Percentiles rank a stretch among this genome's conserved stretches.
These are phyloP conservation scores for Mycena belliarum DNA, from an alignment of 768 basidiomycete genomes.

Conservation along the genomic window DNA sequence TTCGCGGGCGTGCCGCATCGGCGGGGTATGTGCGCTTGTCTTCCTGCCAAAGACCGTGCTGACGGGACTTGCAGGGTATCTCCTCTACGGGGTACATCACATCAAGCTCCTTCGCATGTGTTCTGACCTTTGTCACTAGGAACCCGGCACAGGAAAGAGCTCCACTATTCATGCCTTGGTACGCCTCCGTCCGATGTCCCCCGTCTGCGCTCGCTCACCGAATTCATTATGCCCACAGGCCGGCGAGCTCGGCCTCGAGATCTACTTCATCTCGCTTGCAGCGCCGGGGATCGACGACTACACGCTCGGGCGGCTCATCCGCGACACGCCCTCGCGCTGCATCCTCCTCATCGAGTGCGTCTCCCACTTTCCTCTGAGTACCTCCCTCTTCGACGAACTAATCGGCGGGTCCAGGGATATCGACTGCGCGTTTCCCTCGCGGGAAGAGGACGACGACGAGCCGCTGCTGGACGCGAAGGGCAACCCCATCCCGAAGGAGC, in stretches of 20 bases:
- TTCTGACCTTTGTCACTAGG: neutral
- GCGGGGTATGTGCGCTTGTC: slow-evolving; percentile 24
- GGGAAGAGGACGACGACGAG: slow-evolving; percentile 26
- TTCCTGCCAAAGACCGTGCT: slow-evolving; percentile 6
- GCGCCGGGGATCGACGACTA: slow-evolving; percentile 31
- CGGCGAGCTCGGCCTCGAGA: slow-evolving; percentile 61
- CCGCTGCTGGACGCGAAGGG: slow-evolving; percentile 15
- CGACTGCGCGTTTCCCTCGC: slow-evolving; percentile 29
- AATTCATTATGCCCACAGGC: slow-evolving; percentile 37
- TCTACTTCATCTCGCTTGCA: slow-evolving; percentile 43
- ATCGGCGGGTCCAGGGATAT: slow-evolving; percentile 26
- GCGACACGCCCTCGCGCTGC: slow-evolving; percentile 27
- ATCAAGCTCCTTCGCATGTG: neutral
- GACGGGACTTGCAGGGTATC: slow-evolving; percentile 7
- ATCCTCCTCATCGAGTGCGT: slow-evolving; percentile 26
- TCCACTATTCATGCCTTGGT: slow-evolving; percentile 30
- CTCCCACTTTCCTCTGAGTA: neutral
- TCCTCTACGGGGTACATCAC: slow-evolving; percentile 18
- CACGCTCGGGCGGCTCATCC: slow-evolving; percentile 26
- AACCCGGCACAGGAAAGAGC: slow-evolving; percentile 22
- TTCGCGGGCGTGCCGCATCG: slow-evolving; percentile 34
- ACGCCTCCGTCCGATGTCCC: neutral
- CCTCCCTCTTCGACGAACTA: neutral
- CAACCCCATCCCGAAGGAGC: slow-evolving; percentile 8
- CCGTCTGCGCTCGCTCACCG: neutral